A percentile compares a stretch with the other conserved stretches of the same genome.
These are phyloP conservation scores for Coemansia sp. DNA, from an alignment of 192 early-diverging fungal genomes.

Conservation along the genomic window DNA sequence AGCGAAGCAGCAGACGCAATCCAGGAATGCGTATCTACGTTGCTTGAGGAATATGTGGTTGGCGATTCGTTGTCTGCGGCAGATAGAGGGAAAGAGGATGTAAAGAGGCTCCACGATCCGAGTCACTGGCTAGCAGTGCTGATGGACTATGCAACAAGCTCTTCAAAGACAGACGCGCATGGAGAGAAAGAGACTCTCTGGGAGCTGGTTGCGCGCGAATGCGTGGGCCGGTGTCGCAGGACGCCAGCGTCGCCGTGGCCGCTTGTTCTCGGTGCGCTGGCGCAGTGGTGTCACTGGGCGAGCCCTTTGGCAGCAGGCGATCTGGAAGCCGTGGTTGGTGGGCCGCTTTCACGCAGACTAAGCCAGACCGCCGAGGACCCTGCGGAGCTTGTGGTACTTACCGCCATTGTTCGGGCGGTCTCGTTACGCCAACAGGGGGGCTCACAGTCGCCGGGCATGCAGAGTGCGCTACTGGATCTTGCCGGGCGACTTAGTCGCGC, in stretches of 20 bases:
- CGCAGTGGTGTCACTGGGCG: constrained; percentile 43
- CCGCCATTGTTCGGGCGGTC: constrained; percentile 19
- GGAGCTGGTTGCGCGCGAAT: constrained; percentile 6
- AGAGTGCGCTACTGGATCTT: constrained; percentile 27
- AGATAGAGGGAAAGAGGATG: neutral
- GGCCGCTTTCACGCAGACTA: constrained; percentile 23
- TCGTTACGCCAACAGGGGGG: constrained; percentile 24
- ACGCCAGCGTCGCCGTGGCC: constrained; percentile 25
- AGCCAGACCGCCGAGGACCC: neutral
- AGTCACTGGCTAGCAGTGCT: constrained; percentile 28
- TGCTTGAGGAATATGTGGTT: constrained; percentile 20
- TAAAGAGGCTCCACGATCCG: constrained; percentile 16
- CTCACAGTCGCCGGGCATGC: constrained; percentile 32
- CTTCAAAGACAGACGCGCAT: neutral
- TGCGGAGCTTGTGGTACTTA: neutral
- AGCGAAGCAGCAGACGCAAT: constrained; percentile 18
- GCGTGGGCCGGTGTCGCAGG: neutral
- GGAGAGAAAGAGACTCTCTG: constrained; percentile 9
- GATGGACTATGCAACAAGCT: neutral
- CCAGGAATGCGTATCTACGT: constrained; percentile 25
- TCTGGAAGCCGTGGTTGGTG: constrained; percentile 28
- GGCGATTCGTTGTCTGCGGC: constrained; percentile 12
- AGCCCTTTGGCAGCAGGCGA: constrained; percentile 10
- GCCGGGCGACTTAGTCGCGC: constrained; percentile 5
- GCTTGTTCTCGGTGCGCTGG: constrained; percentile 27